phyloP scores from a whole-genome alignment of 805 yeast species.

The Lipomyces sp. region DNA sequence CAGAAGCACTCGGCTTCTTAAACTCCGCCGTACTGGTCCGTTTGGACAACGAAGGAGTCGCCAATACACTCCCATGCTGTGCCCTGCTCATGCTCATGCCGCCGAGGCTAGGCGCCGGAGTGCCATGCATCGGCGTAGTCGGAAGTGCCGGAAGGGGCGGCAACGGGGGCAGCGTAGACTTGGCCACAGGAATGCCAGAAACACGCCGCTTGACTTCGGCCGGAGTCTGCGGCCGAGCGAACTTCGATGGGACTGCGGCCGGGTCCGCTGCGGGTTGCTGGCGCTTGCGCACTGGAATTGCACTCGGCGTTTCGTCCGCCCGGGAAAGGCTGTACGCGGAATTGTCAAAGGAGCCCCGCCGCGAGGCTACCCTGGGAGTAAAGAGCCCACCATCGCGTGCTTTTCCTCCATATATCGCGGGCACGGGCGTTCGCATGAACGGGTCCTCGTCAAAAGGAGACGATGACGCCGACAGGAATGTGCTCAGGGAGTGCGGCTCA shows the following conservation, averaged over 20 bases:
- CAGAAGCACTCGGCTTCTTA: too few relatives aligned
- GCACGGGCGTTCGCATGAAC: slow-evolving; percentile 7
- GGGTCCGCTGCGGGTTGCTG: slow-evolving; percentile 1
- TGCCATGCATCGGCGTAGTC: too few relatives aligned
- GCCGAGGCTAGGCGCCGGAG: too few relatives aligned
- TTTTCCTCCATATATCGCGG: too few relatives aligned
- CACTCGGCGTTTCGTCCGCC: slow-evolving; percentile 4
- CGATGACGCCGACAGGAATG: slow-evolving; percentile 1
- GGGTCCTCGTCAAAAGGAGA: slow-evolving; percentile 23
- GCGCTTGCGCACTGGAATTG: slow-evolving; percentile 17
- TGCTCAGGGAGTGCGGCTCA: slow-evolving; percentile 1
- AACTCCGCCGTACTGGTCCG: too few relatives aligned
- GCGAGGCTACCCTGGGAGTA: neutral
- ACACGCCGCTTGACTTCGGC: slow-evolving; percentile 12
- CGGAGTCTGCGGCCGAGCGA: slow-evolving; percentile 16
- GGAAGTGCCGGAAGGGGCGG: slow-evolving; percentile 1
- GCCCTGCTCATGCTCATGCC: too few relatives aligned
- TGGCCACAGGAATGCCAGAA: slow-evolving; percentile 18
- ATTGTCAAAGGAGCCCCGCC: neutral
- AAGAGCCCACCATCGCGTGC: neutral
- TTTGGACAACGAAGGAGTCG: too few relatives aligned
- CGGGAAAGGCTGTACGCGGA: neutral
- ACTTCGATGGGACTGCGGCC: neutral
- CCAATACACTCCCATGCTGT: too few relatives aligned
- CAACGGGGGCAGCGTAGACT: slow-evolving; percentile 8